A percentile compares a stretch with the other conserved stretches of the same genome.
phyloP scores from a whole-genome alignment of 768 basidiomycete genomes.

The Sporobolomyces roseus region DNA sequence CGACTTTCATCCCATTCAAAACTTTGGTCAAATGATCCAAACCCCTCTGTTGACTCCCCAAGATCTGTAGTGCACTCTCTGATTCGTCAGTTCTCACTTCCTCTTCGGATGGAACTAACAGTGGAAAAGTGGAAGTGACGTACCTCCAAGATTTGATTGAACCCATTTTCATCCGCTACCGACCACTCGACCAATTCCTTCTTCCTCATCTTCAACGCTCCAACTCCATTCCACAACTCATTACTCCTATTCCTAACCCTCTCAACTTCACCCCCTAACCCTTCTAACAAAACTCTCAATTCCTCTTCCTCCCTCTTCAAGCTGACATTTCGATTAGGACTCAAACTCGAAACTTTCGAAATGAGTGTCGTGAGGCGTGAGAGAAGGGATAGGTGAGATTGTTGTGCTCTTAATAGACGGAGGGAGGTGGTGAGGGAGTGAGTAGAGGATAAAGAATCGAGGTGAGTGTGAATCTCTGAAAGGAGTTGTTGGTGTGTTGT shows the following conservation, averaged over 20 bases:
- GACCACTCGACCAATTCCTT: slow-evolving; percentile 66
- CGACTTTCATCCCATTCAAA: slow-evolving; percentile 61
- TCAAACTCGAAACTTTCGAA: slow-evolving; percentile 72
- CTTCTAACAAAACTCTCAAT: slow-evolving; percentile 66
- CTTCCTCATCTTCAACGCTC: slow-evolving; percentile 63
- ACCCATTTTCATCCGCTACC: slow-evolving; percentile 80
- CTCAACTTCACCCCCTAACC: slow-evolving; percentile 68
- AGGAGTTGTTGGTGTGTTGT: slow-evolving; percentile 59
- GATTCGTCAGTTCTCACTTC: not conserved
- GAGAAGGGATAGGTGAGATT: slow-evolving; percentile 64
- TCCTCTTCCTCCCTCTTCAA: slow-evolving; percentile 71
- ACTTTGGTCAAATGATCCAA: slow-evolving; percentile 75
- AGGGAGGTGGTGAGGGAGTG: slow-evolving; percentile 67
- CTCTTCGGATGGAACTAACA: not conserved
- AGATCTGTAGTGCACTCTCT: not conserved
- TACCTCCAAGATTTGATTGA: slow-evolving; percentile 71
- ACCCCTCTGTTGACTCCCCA: slow-evolving; percentile 81
- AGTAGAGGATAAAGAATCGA: slow-evolving; percentile 60
- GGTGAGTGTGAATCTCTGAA: slow-evolving; percentile 64
- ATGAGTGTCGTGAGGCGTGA: slow-evolving; percentile 67
- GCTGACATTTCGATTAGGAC: slow-evolving; percentile 68
- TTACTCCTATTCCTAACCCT: slow-evolving; percentile 59
- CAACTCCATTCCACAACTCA: slow-evolving; percentile 79
- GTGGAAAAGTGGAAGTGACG: slow-evolving; percentile 33
- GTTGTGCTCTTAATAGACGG: slow-evolving; percentile 61